phyloP scores from a whole-genome alignment of 495 filamentous ascomycete genomes.

The Penicillium paradoxum region DNA sequence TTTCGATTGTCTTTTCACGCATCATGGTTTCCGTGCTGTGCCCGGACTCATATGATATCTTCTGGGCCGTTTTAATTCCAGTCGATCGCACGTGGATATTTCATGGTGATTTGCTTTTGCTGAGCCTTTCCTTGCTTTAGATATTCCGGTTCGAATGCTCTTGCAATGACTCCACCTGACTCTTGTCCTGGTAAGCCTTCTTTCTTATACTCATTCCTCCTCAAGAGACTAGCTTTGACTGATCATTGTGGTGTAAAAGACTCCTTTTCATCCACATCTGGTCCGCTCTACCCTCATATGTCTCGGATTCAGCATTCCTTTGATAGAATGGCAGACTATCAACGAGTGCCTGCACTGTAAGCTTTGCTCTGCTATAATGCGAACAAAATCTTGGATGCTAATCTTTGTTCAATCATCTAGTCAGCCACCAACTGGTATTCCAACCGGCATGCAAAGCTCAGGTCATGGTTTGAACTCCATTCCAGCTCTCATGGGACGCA shows the following conservation, averaged over 20 bases:
- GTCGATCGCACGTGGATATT: conserved; percentile 6
- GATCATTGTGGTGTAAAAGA: conserved; percentile 28
- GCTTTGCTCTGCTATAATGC: conserved; percentile 6
- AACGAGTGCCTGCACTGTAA: conserved; percentile 43
- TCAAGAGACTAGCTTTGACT: not conserved
- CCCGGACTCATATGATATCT: conserved; percentile 11
- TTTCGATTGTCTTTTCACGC: conserved; percentile 10
- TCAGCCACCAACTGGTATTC: conserved; percentile 36
- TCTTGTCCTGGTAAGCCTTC: conserved; percentile 42
- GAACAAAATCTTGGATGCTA: conserved; percentile 8
- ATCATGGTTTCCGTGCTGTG: conserved; percentile 16
- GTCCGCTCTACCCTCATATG: conserved; percentile 36
- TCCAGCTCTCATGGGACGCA: conserved; percentile 31
- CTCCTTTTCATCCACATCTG: conserved; percentile 37
- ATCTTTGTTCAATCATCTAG: conserved; percentile 20
- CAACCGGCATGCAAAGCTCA: conserved; percentile 30
- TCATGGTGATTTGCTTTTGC: conserved; percentile 17
- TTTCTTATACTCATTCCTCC: conserved; percentile 7
- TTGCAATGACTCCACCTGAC: conserved; percentile 45
- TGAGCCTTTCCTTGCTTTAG: conserved; percentile 21
- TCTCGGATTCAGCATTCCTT: conserved; percentile 30
- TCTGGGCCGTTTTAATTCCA: conserved; percentile 5
- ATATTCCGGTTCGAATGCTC: conserved; percentile 37
- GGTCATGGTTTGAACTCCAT: conserved; percentile 23
- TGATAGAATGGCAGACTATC: conserved; percentile 41